Evolutionary conservation across 169 alveolate species (phyloP).

Genomic region (Babesia divergens): DNA sequence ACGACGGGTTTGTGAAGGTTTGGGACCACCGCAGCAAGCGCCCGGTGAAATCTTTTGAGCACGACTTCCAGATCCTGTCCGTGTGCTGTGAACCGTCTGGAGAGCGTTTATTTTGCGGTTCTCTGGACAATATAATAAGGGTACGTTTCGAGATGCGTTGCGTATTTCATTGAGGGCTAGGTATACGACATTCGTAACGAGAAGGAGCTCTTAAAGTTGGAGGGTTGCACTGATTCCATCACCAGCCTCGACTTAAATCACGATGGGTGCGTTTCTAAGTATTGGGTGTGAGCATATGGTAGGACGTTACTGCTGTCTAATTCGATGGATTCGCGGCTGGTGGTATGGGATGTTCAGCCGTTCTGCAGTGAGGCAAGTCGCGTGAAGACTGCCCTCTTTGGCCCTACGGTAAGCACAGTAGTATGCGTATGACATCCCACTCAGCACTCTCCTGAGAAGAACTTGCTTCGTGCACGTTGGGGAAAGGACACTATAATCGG

Average conservation of each 20-base stretch:
- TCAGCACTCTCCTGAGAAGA: conserved; percentile 78
- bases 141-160: conserved; percentile 12
- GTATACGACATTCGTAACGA: conserved; percentile 66
- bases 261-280: conserved; percentile 61
- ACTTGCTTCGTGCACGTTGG: conserved; percentile 74
- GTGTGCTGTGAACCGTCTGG: conserved; percentile 75
- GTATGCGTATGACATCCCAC: neutral
- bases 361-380: conserved; percentile 47
- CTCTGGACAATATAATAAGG: conserved; percentile 77
- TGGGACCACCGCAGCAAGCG: conserved; percentile 78
- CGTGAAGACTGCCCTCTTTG: conserved; percentile 44
- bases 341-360: conserved; percentile 82
- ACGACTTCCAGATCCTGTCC: conserved; percentile 75
- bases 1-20: conserved; percentile 80
- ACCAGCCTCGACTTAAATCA: conserved; percentile 73
- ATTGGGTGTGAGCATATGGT: neutral
- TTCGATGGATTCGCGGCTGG: conserved; percentile 75
- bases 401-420: conserved; percentile 60
- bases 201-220: conserved; percentile 50
- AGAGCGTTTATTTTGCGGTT: conserved; percentile 71
- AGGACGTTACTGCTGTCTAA: conserved; percentile 70
- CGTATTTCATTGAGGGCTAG: conserved; percentile 2
- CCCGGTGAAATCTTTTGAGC: conserved; percentile 62
- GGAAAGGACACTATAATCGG: conserved; percentile 64
- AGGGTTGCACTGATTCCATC: conserved; percentile 77